These are phyloP conservation scores for Ustilago crameri DNA, from an alignment of 1,284 basidiomycete genomes.

Conservation along the genomic window DNA sequence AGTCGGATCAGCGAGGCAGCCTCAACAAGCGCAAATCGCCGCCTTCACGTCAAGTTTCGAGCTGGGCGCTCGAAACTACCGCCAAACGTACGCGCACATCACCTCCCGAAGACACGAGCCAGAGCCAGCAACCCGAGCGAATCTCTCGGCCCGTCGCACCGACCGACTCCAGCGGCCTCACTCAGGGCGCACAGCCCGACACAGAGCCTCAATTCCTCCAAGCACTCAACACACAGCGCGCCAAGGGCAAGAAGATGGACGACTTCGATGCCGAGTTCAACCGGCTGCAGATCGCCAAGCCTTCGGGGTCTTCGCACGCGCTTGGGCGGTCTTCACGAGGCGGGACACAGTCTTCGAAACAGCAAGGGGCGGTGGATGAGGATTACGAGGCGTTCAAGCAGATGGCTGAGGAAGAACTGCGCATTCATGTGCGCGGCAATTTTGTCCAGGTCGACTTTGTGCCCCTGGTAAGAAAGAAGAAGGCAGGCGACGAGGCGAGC, in stretches of 20 bases:
- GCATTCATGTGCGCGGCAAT: conserved; percentile 54
- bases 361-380: conserved; percentile 24
- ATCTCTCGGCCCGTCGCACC: conserved; percentile 20
- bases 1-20: background rate
- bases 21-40: conserved; percentile 24
- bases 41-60: conserved; percentile 6
- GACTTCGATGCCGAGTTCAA: conserved; percentile 61
- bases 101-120: background rate
- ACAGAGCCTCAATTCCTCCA: conserved; percentile 53
- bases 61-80: background rate
- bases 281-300: conserved; percentile 47
- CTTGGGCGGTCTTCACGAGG: conserved; percentile 4
- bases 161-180: conserved; percentile 11
- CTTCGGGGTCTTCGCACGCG: conserved; percentile 12
- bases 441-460: conserved; percentile 65
- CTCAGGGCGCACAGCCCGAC: conserved; percentile 34
- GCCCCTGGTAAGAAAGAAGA: conserved; percentile 42
- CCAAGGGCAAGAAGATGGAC: conserved; percentile 49
- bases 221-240: conserved; percentile 50
- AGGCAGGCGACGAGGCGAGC: background rate
- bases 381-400: conserved; percentile 52
- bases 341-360: background rate
- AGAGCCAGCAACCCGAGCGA: conserved; percentile 12
- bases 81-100: conserved; percentile 21
- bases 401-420: conserved; percentile 51